A percentile compares a stretch with the other conserved stretches of the same genome.
phyloP scores from a whole-genome alignment of 176 grass and related monocot genomes.

The Zizania latifolia region DNA sequence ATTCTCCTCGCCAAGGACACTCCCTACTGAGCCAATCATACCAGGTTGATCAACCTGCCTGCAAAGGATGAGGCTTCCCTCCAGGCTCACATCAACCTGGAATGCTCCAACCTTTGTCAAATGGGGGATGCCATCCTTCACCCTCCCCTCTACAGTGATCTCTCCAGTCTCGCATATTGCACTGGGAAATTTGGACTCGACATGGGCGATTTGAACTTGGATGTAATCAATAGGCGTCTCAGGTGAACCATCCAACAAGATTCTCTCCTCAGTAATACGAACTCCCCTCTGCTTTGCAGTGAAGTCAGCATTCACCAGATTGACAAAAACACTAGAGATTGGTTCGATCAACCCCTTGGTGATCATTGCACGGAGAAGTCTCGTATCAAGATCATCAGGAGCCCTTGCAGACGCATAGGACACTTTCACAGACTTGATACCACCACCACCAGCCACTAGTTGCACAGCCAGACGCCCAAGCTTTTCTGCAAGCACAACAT shows the following conservation, averaged over 20 bases:
- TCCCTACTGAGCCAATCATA: conserved; percentile 72
- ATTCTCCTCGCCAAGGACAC: conserved; percentile 66
- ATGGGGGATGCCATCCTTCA: conserved; percentile 43
- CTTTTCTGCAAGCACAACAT: conserved; percentile 71
- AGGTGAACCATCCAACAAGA: conserved; percentile 54
- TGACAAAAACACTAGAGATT: conserved; percentile 74
- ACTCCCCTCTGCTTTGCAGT: conserved; percentile 76
- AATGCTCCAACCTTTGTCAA: conserved; percentile 77
- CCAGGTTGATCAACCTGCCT: conserved; percentile 80
- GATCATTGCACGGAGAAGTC: conserved; percentile 87
- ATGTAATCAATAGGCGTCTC: no score
- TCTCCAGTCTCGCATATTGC: conserved; percentile 50
- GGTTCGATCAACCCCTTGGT: conserved; percentile 87
- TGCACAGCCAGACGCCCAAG: conserved; percentile 80
- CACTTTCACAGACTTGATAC: conserved; percentile 87
- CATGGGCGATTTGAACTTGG: no score
- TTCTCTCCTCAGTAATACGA: conserved; percentile 65
- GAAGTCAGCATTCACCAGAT: conserved; percentile 87
- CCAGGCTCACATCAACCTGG: conserved; percentile 71
- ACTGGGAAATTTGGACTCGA: background rate
- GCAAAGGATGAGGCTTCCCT: conserved; percentile 88
- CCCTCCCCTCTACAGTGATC: conserved; percentile 32
- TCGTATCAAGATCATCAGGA: conserved; percentile 82
- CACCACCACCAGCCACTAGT: conserved; percentile 74
- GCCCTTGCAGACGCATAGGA: conserved; percentile 66